These are phyloP conservation scores for Globisporangium spinosum DNA, from an alignment of 352 stramenopile species.

Conservation along the genomic window DNA sequence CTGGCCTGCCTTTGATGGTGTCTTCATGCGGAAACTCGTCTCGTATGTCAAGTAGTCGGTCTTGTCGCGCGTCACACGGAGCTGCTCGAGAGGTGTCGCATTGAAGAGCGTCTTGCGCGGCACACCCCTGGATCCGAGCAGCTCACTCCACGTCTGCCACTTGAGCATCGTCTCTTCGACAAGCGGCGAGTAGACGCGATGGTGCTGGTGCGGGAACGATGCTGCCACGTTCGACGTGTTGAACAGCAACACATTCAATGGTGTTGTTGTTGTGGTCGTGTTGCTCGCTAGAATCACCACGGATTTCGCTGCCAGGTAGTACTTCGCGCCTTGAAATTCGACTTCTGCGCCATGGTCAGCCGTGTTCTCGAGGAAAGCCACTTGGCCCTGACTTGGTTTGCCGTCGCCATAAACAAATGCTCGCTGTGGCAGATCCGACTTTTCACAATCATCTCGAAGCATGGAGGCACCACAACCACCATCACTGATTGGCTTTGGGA, in stretches of 20 bases:
- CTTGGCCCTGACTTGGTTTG: conserved; percentile 18
- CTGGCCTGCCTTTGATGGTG: neutral
- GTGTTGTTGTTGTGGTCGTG: conserved; percentile 19
- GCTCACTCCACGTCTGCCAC: conserved; percentile 57
- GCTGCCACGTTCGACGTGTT: conserved; percentile 47
- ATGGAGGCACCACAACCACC: neutral
- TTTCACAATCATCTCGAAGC: neutral
- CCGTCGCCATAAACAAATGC: conserved; percentile 54
- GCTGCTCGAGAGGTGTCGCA: conserved; percentile 44
- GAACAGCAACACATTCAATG: conserved; percentile 31
- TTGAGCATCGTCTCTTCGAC: conserved; percentile 27
- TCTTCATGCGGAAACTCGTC: conserved; percentile 32
- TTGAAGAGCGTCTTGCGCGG: conserved; percentile 35
- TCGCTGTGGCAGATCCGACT: conserved; percentile 26
- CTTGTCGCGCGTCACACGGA: conserved; percentile 47
- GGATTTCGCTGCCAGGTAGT: conserved; percentile 35
- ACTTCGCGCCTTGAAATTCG: conserved; percentile 30
- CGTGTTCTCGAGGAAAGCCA: conserved; percentile 59
- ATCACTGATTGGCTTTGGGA: conserved; percentile 25
- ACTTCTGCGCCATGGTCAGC: conserved; percentile 27
- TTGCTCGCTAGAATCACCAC: conserved; percentile 37
- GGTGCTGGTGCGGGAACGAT: conserved; percentile 38
- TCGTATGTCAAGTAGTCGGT: conserved; percentile 69
- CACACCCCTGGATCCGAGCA: conserved; percentile 25
- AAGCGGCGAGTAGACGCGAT: conserved; percentile 42